Conservation (phyloP, 306 rosid species). For the Hippophae rhamnoides region DNA sequence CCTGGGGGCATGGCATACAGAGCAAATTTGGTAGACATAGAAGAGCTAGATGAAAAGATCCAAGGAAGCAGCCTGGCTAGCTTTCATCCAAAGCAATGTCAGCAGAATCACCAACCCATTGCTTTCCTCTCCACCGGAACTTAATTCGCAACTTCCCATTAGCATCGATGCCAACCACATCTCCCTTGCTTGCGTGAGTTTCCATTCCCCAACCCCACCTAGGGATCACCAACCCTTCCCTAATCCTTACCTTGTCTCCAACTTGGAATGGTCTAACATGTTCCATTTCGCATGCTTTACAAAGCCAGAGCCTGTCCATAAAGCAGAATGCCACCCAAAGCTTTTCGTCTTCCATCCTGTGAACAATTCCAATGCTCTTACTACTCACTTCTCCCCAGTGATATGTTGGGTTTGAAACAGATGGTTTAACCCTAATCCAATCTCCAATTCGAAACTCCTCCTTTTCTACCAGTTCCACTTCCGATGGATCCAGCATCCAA, state of each 20-base stretch:
- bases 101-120: constrained; percentile 96
- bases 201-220: constrained; percentile 99
- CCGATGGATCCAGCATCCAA: constrained; percentile 97
- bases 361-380: constrained; percentile 78
- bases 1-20: too few relatives aligned
- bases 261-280: constrained; percentile 55
- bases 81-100: constrained; percentile 62
- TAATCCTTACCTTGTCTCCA: constrained; percentile 78
- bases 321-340: constrained; percentile 85
- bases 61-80: not conserved
- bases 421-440: constrained; percentile 76
- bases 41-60: constrained; percentile 22
- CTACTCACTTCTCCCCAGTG: constrained; percentile 98
- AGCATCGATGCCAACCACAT: constrained; percentile 86
- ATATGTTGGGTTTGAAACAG: constrained; percentile 77
- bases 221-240: constrained; percentile 77
- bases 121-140: constrained; percentile 95
- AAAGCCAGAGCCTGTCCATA: constrained; percentile 75
- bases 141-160: constrained; percentile 85
- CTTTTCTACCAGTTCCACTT: constrained; percentile 68
- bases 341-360: constrained; percentile 74
- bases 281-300: constrained; percentile 84
- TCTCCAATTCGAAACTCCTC: constrained; percentile 73
- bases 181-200: constrained; percentile 89
- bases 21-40: constrained; percentile 14